A percentile compares a stretch with the other conserved stretches of the same genome.
These are phyloP conservation scores for Kwoniella sp. DNA, from an alignment of 768 basidiomycete species.

Conservation along the genomic window DNA sequence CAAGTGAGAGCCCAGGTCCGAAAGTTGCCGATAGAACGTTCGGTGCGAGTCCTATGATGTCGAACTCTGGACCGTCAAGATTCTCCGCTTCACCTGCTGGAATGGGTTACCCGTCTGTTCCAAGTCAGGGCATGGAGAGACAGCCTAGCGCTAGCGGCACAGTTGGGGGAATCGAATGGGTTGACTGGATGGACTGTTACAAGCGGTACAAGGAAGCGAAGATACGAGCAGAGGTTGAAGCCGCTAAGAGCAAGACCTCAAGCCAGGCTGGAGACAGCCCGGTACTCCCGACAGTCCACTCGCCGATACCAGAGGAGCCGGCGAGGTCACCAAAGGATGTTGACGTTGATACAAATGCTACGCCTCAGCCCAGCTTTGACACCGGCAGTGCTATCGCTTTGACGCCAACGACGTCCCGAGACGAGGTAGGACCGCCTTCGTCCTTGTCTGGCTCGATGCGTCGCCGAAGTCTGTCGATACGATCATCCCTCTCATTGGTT, in stretches of 20 bases:
- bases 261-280: neutral
- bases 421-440: constrained; percentile 18
- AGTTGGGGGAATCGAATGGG: constrained; percentile 52
- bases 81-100: constrained; percentile 14
- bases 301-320: constrained; percentile 13
- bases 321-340: neutral
- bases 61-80: constrained; percentile 23
- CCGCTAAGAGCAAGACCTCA: neutral
- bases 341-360: too few species aligned
- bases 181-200: constrained; percentile 54
- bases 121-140: constrained; percentile 24
- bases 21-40: constrained; percentile 3
- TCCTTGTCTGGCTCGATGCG: constrained; percentile 2
- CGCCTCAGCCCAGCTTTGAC: constrained; percentile 20
- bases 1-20: constrained; percentile 2
- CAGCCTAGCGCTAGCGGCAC: constrained; percentile 22
- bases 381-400: constrained; percentile 26
- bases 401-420: constrained; percentile 32
- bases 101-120: constrained; percentile 16
- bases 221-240: constrained; percentile 45
- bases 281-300: neutral
- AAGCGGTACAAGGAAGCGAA: constrained; percentile 52
- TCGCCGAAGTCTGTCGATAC: constrained; percentile 29
- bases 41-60: constrained; percentile 3
- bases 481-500: constrained; percentile 24